Percentiles rank a stretch among this genome's conserved stretches.
Conservation (phyloP, 2,329 filamentous ascomycete species). For the Penicillium digitatum region DNA sequence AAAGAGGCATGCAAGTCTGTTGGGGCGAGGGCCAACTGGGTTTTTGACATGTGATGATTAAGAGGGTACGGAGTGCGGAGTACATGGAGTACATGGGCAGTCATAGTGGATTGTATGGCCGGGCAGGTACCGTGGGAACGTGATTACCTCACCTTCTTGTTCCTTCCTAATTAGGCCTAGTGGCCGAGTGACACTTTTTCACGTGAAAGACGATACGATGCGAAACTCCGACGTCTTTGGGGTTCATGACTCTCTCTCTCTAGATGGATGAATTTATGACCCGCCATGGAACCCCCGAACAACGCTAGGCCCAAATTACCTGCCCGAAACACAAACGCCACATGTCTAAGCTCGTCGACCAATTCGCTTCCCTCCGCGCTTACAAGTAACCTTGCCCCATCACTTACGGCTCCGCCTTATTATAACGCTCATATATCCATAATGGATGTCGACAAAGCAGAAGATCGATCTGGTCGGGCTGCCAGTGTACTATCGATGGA, state of each 20-base stretch:
- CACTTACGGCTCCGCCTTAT: constrained; percentile 9
- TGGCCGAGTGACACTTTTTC: constrained; percentile 4
- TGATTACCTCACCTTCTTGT: constrained; percentile 4
- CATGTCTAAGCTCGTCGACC: constrained; percentile 11
- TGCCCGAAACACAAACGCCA: constrained; percentile 4
- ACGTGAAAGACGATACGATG: constrained; percentile 9
- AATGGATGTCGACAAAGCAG: constrained; percentile 33
- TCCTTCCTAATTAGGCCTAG: constrained; percentile 2
- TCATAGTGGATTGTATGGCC: constrained; percentile 1
- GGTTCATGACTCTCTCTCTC: neutral
- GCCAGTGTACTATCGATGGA: constrained; percentile 48
- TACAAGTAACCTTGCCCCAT: constrained; percentile 8
- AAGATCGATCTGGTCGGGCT: constrained; percentile 43
- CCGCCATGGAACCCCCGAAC: constrained; percentile 14
- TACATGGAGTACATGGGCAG: neutral
- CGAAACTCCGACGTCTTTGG: constrained; percentile 3
- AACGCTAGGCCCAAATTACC: neutral
- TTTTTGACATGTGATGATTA: constrained; percentile 8
- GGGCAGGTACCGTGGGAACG: neutral
- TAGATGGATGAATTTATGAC: constrained; percentile 6
- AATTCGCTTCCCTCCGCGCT: constrained; percentile 8
- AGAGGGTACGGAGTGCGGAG: too few relatives aligned
- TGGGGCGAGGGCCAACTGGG: neutral
- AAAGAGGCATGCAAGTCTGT: neutral
- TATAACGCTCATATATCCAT: constrained; percentile 30